Evolutionary conservation across 1,284 basidiomycete species (phyloP), one percentile per base, ranked within the genome.

Genomic region (Serendipita sp.): DNA sequence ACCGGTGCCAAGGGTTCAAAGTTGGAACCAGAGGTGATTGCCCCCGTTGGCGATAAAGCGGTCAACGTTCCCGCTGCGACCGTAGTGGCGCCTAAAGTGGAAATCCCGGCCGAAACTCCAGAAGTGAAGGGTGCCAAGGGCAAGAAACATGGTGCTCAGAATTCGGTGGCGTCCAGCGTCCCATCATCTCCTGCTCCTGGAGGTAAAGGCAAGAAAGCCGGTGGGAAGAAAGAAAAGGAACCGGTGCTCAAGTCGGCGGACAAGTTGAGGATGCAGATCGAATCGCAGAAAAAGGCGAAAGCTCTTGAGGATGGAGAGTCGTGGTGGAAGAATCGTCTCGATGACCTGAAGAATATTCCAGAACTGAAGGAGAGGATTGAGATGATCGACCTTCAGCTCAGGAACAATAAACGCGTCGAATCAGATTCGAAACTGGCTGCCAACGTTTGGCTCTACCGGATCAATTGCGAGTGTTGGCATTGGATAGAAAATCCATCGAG

Each of bases 1-100:
- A 83, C 82, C 0, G 84, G 85, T 0, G 82, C 83, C 1, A 74
- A 76, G 0, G 84, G 85, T 0, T 74, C 72, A 0, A 71, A 71
- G 2, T 72, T 87, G 38, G 74, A 80, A 67, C 77, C 77, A 63
- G 77, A 82, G 38, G 74, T 77, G 15, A 85, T 87, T 63, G 72
- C 76, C 1, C 67, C 78, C 3, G 64, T 67, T 13, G 67, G 67
- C 6, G 38, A 41, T 13, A 41, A 41, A 13, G 0, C 6, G 0
- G 38, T 29, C 66, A 65, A 60, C 6, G 17, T 53, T 34, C 1
- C 13, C 26, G 17, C 1, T n/a, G 38, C 10, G 42, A 41, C 0
- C n/a, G 32, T 8, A 10, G 32, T 62, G 22, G 17, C 60, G 13
- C 61, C 60, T 12, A 49, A 17, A 41, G 60, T 15, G 15, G 17